Evolutionary conservation across 2,329 filamentous ascomycete genomes (phyloP).

Genomic region (Cladosporium sp.): DNA sequence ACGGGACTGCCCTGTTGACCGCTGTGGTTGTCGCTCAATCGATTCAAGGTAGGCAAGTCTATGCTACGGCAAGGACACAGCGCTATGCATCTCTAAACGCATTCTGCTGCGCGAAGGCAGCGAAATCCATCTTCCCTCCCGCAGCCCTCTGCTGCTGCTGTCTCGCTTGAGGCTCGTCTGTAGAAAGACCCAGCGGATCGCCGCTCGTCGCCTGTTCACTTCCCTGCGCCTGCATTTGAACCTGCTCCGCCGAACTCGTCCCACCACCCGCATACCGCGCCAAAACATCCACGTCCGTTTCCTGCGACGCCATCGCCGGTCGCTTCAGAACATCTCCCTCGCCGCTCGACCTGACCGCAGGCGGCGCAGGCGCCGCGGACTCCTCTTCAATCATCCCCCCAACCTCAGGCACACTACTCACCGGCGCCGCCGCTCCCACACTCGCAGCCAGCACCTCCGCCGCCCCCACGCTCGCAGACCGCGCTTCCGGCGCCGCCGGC

Average conservation of each 20-base stretch:
- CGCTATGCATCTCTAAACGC: slow-evolving; percentile 14
- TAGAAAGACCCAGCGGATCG: slow-evolving; percentile 26
- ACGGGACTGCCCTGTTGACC: too few species aligned
- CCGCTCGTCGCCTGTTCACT: slow-evolving; percentile 35
- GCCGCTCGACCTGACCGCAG: neutral
- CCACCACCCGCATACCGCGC: slow-evolving; percentile 6
- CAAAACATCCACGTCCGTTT: slow-evolving; percentile 11
- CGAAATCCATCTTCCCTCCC: slow-evolving; percentile 13
- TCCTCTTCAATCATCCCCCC: neutral
- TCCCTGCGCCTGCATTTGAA: neutral
- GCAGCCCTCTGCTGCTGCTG: neutral
- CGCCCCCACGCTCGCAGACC: neutral
- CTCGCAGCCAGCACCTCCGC: neutral
- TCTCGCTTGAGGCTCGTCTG: slow-evolving; percentile 1
- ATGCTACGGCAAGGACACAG: too few species aligned
- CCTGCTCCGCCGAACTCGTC: neutral
- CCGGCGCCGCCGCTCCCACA: neutral
- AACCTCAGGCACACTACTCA: neutral
- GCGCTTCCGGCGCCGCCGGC: slow-evolving; percentile 1
- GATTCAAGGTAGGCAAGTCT: too few species aligned
- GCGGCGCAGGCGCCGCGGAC: neutral
- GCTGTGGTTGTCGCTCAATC: too few species aligned
- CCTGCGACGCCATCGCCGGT: slow-evolving; percentile 8
- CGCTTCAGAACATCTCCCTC: neutral
- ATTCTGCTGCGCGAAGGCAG: slow-evolving; percentile 17